Percentiles rank a stretch among this genome's conserved stretches.
Conservation (phyloP, 257 asterid species). For the Asclepias syriaca region DNA sequence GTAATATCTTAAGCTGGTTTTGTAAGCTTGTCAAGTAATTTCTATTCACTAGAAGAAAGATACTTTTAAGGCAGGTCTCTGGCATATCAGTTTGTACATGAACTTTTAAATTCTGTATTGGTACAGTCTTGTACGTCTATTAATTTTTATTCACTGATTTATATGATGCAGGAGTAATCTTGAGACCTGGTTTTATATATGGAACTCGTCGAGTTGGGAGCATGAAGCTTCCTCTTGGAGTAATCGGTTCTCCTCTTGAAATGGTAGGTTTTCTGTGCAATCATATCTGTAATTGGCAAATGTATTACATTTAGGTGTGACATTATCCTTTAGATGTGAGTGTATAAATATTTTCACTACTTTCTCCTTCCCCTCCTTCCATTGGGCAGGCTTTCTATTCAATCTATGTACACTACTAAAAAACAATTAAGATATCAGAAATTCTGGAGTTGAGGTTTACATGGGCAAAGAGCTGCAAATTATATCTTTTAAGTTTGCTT, state of each 20-base stretch:
- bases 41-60: background rate
- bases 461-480: background rate
- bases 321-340: background rate
- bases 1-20: slow-evolving; percentile 28
- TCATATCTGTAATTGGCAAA: background rate
- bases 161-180: slow-evolving; percentile 58
- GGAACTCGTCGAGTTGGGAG: slow-evolving; percentile 92
- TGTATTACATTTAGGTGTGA: background rate
- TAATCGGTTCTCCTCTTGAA: slow-evolving; percentile 85
- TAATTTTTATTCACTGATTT: background rate
- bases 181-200: slow-evolving; percentile 93
- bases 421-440: background rate
- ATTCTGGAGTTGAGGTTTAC: background rate
- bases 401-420: background rate
- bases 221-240: slow-evolving; percentile 81
- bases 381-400: background rate
- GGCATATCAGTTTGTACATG: background rate
- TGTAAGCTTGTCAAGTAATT: background rate
- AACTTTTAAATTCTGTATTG: background rate
- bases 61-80: background rate
- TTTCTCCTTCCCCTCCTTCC: background rate
- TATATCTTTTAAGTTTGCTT: background rate
- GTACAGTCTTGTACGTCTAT: background rate
- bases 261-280: slow-evolving; percentile 33
- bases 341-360: background rate